phyloP scores from a whole-genome alignment of 1,139 yeast genomes.

The Saccharomycopsis phalli region DNA sequence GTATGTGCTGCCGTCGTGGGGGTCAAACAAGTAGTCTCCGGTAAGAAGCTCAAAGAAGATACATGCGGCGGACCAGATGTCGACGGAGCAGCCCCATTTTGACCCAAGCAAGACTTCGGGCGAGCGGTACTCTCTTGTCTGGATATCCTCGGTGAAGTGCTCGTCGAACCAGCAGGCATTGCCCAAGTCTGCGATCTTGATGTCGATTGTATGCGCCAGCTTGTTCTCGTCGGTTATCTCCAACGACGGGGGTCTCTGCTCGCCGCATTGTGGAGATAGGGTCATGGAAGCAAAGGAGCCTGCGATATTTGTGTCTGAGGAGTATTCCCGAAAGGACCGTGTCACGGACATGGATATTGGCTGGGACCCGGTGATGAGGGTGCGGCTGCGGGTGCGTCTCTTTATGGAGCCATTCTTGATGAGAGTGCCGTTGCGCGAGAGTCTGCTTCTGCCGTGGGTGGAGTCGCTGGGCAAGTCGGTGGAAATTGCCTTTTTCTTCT shows the following conservation, averaged over 20 bases:
- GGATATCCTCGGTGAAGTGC: conserved; percentile 74
- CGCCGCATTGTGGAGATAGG: conserved; percentile 18
- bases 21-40: conserved; percentile 80
- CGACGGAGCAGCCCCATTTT: conserved; percentile 78
- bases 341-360: conserved; percentile 75
- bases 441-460: conserved; percentile 4
- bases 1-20: conserved; percentile 55
- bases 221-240: background rate
- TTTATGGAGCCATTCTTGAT: conserved; percentile 8
- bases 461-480: background rate
- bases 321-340: conserved; percentile 8
- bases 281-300: conserved; percentile 27
- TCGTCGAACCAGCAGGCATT: conserved; percentile 70
- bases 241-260: background rate
- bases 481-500: background rate
- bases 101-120: conserved; percentile 64
- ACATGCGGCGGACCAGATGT: conserved; percentile 81
- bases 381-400: conserved; percentile 8
- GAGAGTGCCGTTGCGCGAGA: background rate
- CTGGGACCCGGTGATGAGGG: conserved; percentile 69
- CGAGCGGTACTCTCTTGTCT: conserved; percentile 77
- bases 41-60: conserved; percentile 72
- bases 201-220: conserved; percentile 33
- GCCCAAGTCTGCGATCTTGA: conserved; percentile 78
- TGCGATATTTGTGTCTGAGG: conserved; percentile 4